Percentiles rank a stretch among this genome's conserved stretches.
These are phyloP conservation scores for Sphaerostilbella broomeana DNA, from an alignment of 2,329 filamentous ascomycete species.

Conservation along the genomic window DNA sequence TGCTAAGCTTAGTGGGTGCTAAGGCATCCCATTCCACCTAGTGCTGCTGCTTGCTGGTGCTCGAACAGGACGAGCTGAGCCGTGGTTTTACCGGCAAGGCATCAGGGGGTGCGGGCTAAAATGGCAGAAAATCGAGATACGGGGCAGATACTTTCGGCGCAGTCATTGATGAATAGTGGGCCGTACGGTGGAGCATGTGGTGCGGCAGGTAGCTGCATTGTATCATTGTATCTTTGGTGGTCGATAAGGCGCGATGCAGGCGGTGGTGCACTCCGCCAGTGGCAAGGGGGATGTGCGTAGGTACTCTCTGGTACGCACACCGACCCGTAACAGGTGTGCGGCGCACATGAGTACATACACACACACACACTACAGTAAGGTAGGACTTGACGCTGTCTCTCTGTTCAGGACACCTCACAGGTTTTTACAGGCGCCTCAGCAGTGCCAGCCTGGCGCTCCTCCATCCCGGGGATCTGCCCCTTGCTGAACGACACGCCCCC, in stretches of 20 bases:
- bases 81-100: constrained; percentile 13
- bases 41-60: neutral
- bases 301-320: neutral
- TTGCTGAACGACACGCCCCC: constrained; percentile 3
- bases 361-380: too few relatives aligned
- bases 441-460: constrained; percentile 5
- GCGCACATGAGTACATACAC: too few relatives aligned
- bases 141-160: constrained; percentile 9
- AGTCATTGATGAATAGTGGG: constrained; percentile 9
- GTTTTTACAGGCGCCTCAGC: neutral
- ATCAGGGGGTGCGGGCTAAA: too few relatives aligned
- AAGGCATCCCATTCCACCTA: neutral
- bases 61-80: constrained; percentile 2
- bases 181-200: neutral
- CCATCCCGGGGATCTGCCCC: constrained; percentile 7
- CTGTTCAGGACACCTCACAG: too few relatives aligned
- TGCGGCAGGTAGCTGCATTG: constrained; percentile 6
- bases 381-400: too few relatives aligned
- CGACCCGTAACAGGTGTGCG: too few relatives aligned
- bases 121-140: constrained; percentile 9
- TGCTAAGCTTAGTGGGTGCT: too few relatives aligned
- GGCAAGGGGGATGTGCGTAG: neutral
- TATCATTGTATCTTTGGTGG: constrained; percentile 5
- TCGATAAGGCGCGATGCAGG: constrained; percentile 8
- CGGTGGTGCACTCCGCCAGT: constrained; percentile 4